phyloP scores from a whole-genome alignment of 1,139 yeast species.

The Nakaseomyces uthaithaninus region DNA sequence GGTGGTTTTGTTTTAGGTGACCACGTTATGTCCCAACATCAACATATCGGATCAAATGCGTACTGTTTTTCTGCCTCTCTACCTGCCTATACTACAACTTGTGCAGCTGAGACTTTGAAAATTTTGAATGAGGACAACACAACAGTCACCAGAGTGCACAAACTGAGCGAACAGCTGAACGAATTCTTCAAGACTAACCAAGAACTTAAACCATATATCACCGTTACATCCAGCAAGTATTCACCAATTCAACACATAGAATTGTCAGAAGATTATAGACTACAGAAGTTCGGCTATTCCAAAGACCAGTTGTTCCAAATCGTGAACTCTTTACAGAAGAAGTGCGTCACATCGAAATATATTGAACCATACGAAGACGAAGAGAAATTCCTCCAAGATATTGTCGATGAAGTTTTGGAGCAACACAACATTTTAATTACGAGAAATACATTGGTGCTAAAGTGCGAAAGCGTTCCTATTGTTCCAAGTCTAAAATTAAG shows the following conservation, averaged over 20 bases:
- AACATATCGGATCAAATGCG: slow-evolving; percentile 80
- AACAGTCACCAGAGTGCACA: slow-evolving; percentile 32
- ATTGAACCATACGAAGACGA: slow-evolving; percentile 48
- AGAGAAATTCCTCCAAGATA: slow-evolving; percentile 51
- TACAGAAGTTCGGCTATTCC: slow-evolving; percentile 24
- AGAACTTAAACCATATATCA: slow-evolving; percentile 35
- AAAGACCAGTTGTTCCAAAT: slow-evolving; percentile 25
- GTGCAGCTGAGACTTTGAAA: slow-evolving; percentile 54
- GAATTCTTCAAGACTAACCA: slow-evolving; percentile 33
- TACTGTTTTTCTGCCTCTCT: slow-evolving; percentile 91
- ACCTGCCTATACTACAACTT: slow-evolving; percentile 83
- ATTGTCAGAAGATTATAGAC: slow-evolving; percentile 37
- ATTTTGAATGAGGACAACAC: slow-evolving; percentile 36
- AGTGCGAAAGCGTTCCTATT: slow-evolving; percentile 71
- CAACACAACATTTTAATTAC: slow-evolving; percentile 54
- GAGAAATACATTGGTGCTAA: slow-evolving; percentile 59
- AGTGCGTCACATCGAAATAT: slow-evolving; percentile 29
- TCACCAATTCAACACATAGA: slow-evolving; percentile 66
- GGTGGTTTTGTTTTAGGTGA: slow-evolving; percentile 96
- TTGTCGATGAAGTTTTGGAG: slow-evolving; percentile 47
- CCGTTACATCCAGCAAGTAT: slow-evolving; percentile 47
- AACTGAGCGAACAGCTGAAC: slow-evolving; percentile 35
- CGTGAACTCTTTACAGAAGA: slow-evolving; percentile 26
- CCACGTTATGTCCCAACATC: slow-evolving; percentile 79
- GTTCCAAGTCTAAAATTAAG: slow-evolving; percentile 63